Percentiles rank a stretch among this genome's conserved stretches.
Conservation (phyloP, 805 yeast species). For the Yamadazyma sp. region DNA sequence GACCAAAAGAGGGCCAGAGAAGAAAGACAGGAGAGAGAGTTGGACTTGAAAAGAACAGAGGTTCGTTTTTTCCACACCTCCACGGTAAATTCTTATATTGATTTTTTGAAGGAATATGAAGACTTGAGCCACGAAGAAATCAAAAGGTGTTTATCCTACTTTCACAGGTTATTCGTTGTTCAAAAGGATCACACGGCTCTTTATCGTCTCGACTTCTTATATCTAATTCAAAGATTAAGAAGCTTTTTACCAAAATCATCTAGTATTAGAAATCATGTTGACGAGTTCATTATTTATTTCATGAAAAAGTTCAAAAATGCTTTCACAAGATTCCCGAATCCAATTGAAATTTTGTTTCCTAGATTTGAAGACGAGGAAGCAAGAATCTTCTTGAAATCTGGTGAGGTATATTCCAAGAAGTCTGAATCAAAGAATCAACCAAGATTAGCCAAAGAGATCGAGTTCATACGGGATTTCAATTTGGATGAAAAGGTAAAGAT, state of each 20-base stretch:
- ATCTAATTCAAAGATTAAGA: conserved; percentile 47
- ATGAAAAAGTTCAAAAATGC: conserved; percentile 55
- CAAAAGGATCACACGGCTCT: conserved; percentile 56
- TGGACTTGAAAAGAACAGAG: conserved; percentile 41
- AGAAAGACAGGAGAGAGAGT: conserved; percentile 43
- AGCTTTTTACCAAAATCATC: conserved; percentile 47
- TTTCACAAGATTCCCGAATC: conserved; percentile 48
- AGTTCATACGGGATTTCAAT: conserved; percentile 29
- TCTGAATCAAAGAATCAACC: conserved; percentile 19
- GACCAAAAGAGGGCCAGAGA: conserved; percentile 30
- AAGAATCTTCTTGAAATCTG: conserved; percentile 56
- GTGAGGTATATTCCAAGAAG: conserved; percentile 38
- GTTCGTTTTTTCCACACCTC: conserved; percentile 53
- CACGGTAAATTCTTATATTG: conserved; percentile 64
- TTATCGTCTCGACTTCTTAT: conserved; percentile 72
- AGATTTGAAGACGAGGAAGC: conserved; percentile 45
- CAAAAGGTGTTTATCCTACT: conserved; percentile 62
- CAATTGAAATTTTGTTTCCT: conserved; percentile 68
- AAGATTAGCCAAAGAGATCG: conserved; percentile 32
- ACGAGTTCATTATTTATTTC: conserved; percentile 61
- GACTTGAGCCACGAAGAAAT: conserved; percentile 62
- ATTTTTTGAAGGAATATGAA: conserved; percentile 54
- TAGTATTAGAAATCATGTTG: conserved; percentile 54
- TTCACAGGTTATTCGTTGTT: conserved; percentile 64
- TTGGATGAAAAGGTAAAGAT: conserved; percentile 50